Percentiles rank a stretch among this genome's conserved stretches.
These are phyloP conservation scores for Ambrosiella beaveri DNA, from an alignment of 2,329 filamentous ascomycete species.

Conservation along the genomic window DNA sequence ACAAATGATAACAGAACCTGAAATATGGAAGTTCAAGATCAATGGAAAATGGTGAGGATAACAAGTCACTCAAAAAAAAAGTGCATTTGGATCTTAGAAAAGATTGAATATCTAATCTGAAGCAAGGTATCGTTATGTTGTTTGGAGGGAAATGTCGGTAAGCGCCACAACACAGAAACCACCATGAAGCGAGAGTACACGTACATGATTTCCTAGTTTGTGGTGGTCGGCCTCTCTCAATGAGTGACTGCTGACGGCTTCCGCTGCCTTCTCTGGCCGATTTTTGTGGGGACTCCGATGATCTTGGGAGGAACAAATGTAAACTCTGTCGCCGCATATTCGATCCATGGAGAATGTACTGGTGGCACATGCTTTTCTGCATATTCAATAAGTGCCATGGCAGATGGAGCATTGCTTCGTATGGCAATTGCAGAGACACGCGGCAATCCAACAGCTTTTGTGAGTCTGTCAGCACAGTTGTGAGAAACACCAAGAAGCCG, in stretches of 20 bases:
- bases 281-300: slow-evolving; percentile 20
- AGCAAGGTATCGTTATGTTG: too few relatives aligned
- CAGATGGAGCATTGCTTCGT: slow-evolving; percentile 35
- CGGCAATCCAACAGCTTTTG: slow-evolving; percentile 39
- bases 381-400: slow-evolving; percentile 38
- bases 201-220: neutral
- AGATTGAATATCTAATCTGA: too few relatives aligned
- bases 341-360: slow-evolving; percentile 37
- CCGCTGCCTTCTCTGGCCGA: slow-evolving; percentile 20
- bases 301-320: slow-evolving; percentile 22
- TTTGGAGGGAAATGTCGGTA: too few relatives aligned
- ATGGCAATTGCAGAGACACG: slow-evolving; percentile 49
- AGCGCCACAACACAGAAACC: too few relatives aligned
- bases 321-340: slow-evolving; percentile 14
- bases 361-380: slow-evolving; percentile 33
- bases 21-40: too few relatives aligned
- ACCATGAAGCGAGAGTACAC: neutral
- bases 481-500: slow-evolving; percentile 47
- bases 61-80: too few relatives aligned
- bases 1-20: too few relatives aligned
- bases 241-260: neutral
- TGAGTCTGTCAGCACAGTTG: slow-evolving; percentile 39
- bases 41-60: too few relatives aligned
- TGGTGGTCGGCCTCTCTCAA: neutral
- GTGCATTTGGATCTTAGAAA: too few relatives aligned